phyloP scores from a whole-genome alignment of 805 yeast species.

The Metschnikowia orientalis region DNA sequence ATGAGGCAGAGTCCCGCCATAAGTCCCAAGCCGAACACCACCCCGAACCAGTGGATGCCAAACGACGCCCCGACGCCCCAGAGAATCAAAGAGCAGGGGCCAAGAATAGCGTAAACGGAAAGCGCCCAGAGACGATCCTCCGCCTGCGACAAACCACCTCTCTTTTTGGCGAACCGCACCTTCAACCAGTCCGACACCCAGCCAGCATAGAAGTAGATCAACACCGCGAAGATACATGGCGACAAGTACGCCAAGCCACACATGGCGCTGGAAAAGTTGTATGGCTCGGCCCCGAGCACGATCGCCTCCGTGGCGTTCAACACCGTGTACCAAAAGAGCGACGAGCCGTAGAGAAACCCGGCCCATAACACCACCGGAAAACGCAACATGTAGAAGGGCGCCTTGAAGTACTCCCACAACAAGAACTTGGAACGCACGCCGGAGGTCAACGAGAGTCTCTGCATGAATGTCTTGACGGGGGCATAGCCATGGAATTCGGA shows the following conservation, averaged over 20 bases:
- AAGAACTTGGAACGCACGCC: conserved; percentile 12
- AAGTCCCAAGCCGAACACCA: conserved; percentile 24
- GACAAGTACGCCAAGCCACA: conserved; percentile 17
- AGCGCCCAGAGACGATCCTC: conserved; percentile 16
- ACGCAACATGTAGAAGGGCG: conserved; percentile 19
- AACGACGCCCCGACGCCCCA: conserved; percentile 24
- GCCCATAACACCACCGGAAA: conserved; percentile 20
- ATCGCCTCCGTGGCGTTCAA: conserved; percentile 23
- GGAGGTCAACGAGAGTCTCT: conserved; percentile 12
- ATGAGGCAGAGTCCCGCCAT: conserved; percentile 20
- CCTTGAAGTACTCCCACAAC: conserved; percentile 17
- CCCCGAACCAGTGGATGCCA: conserved; percentile 23
- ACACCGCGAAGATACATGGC: conserved; percentile 14
- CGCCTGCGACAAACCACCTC: conserved; percentile 14
- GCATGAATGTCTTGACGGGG: conserved; percentile 12
- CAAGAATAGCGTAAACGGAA: conserved; percentile 14
- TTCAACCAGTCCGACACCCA: conserved; percentile 16
- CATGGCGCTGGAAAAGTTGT: conserved; percentile 40
- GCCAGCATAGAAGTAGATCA: conserved; percentile 16
- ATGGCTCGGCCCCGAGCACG: conserved; percentile 38
- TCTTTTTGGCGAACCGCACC: conserved; percentile 11
- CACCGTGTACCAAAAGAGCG: conserved; percentile 22
- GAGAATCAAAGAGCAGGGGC: conserved; percentile 16
- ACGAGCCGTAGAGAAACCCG: conserved; percentile 21
- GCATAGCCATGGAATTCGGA: conserved; percentile 5